Percentiles rank a stretch among this genome's conserved stretches.
phyloP scores from a whole-genome alignment of 2,329 filamentous ascomycete species.

The Colletotrichum godetiae region DNA sequence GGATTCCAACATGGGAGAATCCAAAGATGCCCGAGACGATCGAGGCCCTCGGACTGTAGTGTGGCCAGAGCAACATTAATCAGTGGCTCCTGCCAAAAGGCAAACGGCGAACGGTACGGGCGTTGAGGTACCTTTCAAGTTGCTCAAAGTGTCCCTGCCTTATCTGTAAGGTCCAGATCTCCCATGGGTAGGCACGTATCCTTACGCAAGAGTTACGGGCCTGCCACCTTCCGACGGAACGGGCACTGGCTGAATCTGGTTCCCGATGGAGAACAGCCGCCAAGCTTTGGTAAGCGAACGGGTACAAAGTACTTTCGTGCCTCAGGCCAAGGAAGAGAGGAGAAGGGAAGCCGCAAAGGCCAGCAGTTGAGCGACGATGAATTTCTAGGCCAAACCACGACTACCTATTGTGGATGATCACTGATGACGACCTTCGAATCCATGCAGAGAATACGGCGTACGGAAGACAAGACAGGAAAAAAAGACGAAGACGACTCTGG shows the following conservation, averaged over 20 bases:
- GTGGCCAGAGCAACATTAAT: neutral
- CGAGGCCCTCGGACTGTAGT: conserved; percentile 4
- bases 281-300: neutral
- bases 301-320: neutral
- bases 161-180: neutral
- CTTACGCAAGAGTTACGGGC: neutral
- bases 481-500: neutral
- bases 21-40: conserved; percentile 26
- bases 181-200: neutral
- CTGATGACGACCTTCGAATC: no score
- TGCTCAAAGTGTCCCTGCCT: neutral
- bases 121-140: neutral
- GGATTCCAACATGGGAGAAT: neutral
- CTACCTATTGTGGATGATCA: no score
- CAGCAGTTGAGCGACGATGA: no score
- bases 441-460: no score
- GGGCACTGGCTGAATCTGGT: neutral
- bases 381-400: no score
- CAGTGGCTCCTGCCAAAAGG: neutral
- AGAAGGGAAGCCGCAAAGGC: no score
- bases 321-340: neutral
- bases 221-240: neutral
- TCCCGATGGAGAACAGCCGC: neutral
- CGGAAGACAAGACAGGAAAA: neutral
- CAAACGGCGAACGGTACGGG: neutral